A percentile compares a stretch with the other conserved stretches of the same genome.
Evolutionary conservation across 2,329 filamentous ascomycete species (phyloP).

Genomic region (Trichothecium sympodiale): DNA sequence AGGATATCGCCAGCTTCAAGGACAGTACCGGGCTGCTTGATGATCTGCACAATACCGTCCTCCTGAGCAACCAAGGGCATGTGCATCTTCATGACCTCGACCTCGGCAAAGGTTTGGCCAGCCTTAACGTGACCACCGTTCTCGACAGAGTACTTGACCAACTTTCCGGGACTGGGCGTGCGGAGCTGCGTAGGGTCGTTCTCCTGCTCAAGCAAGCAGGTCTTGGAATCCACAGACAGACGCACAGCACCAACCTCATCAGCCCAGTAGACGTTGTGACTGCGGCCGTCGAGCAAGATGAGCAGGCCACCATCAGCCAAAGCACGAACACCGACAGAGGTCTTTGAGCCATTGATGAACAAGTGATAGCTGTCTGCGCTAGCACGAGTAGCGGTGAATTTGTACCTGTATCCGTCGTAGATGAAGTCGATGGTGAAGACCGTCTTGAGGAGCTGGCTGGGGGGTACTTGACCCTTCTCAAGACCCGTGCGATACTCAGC

Average conservation of each 20-base stretch:
- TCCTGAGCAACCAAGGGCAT: constrained; percentile 95
- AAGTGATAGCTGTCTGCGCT: constrained; percentile 91
- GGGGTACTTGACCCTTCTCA: constrained; percentile 94
- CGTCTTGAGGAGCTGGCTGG: constrained; percentile 94
- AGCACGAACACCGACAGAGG: constrained; percentile 81
- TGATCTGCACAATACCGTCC: constrained; percentile 91
- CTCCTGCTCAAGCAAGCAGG: constrained; percentile 93
- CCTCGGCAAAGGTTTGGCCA: constrained; percentile 88
- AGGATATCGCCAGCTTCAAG: constrained; percentile 96
- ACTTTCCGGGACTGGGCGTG: constrained; percentile 89
- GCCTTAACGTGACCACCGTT: constrained; percentile 89
- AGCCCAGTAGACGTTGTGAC: constrained; percentile 99
- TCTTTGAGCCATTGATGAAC: constrained; percentile 98
- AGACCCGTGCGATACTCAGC: constrained; percentile 78
- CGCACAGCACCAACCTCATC: constrained; percentile 94
- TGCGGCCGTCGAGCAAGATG: constrained; percentile 80
- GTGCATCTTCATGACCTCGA: constrained; percentile 99
- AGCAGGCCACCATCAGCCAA: constrained; percentile 90
- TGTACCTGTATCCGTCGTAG: constrained; percentile 92
- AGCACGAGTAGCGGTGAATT: constrained; percentile 92
- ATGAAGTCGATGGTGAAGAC: constrained; percentile 98
- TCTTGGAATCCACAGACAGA: constrained; percentile 95
- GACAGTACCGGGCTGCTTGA: constrained; percentile 98
- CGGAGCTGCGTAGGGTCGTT: constrained; percentile 97
- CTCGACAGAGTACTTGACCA: constrained; percentile 95